Percentiles rank a stretch among this genome's conserved stretches.
phyloP scores from a whole-genome alignment of 2,329 filamentous ascomycete species.

The Albifimbria verrucaria region DNA sequence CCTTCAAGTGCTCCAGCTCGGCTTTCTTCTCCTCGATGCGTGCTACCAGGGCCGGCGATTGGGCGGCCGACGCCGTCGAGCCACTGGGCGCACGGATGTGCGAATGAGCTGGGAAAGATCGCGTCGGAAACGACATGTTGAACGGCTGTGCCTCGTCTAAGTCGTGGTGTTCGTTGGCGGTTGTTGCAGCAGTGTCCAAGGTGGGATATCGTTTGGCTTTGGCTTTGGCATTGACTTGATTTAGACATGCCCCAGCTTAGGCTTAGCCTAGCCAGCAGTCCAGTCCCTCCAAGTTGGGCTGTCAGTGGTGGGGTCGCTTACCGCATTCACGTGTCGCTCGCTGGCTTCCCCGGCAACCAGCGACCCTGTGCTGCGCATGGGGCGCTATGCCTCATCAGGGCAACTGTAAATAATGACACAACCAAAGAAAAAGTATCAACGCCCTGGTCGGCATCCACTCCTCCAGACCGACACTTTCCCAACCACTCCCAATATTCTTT shows the following conservation, averaged over 20 bases:
- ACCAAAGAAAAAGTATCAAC: slow-evolving; percentile 17
- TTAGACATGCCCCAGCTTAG: too few species aligned
- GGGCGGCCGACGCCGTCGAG: slow-evolving; percentile 47
- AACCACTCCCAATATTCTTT: slow-evolving; percentile 12
- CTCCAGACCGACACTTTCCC: slow-evolving; percentile 17
- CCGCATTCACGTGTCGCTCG: slow-evolving; percentile 16
- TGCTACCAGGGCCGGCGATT: slow-evolving; percentile 67
- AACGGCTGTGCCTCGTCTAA: too few species aligned
- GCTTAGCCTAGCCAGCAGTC: too few species aligned
- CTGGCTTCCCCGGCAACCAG: slow-evolving; percentile 26
- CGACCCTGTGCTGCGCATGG: slow-evolving; percentile 5
- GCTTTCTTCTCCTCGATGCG: slow-evolving; percentile 84
- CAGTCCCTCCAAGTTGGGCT: slow-evolving; percentile 11
- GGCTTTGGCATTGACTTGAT: too few species aligned
- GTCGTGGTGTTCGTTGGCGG: slow-evolving; percentile 13
- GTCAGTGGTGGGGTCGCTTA: slow-evolving; percentile 23
- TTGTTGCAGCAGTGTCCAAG: too few species aligned
- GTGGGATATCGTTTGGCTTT: too few species aligned
- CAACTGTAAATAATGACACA: slow-evolving; percentile 32
- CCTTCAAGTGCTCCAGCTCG: slow-evolving; percentile 74
- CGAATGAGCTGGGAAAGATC: slow-evolving; percentile 62
- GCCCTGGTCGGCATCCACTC: slow-evolving; percentile 6
- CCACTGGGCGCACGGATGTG: slow-evolving; percentile 64
- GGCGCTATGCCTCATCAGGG: slow-evolving; percentile 22
- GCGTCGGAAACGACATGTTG: slow-evolving; percentile 54